These are phyloP conservation scores for Podospora didyma DNA, from an alignment of 495 filamentous ascomycete species.

Conservation along the genomic window DNA sequence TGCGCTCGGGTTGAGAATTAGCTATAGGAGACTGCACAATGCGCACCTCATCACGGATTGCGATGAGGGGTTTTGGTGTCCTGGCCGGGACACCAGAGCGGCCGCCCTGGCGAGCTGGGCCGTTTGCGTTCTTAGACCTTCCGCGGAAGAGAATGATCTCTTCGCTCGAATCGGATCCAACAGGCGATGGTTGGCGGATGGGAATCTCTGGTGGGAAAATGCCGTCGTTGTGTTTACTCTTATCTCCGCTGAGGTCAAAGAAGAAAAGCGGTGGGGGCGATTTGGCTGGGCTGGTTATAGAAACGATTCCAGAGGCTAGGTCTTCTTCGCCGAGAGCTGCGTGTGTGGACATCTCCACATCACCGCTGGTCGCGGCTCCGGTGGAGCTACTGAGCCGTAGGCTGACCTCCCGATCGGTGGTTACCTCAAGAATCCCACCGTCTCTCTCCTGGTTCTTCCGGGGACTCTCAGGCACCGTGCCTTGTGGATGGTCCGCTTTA, in stretches of 20 bases:
- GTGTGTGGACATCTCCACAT: too few species aligned
- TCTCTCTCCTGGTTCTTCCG: too few species aligned
- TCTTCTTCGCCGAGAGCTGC: too few species aligned
- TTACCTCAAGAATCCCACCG: too few species aligned
- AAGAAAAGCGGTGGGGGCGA: conserved; percentile 16
- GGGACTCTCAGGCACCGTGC: too few species aligned
- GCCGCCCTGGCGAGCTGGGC: background rate
- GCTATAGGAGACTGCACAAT: background rate
- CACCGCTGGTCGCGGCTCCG: too few species aligned
- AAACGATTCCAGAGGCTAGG: background rate
- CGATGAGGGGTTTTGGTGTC: background rate
- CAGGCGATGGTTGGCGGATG: conserved; percentile 28
- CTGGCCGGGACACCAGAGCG: background rate
- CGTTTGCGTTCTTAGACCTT: conserved; percentile 26
- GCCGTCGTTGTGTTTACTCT: conserved; percentile 1
- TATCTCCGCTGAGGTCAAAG: conserved; percentile 22
- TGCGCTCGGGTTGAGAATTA: background rate
- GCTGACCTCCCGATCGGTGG: too few species aligned
- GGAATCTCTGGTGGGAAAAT: conserved; percentile 7
- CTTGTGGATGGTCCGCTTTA: background rate
- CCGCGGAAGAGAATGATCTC: conserved; percentile 67
- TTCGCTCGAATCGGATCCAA: conserved; percentile 53
- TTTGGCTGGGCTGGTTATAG: background rate
- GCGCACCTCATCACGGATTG: background rate
- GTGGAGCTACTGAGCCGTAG: too few species aligned